A percentile compares a stretch with the other conserved stretches of the same genome.
phyloP scores from a whole-genome alignment of 495 filamentous ascomycete species.

The Daldinia bambusicola region DNA sequence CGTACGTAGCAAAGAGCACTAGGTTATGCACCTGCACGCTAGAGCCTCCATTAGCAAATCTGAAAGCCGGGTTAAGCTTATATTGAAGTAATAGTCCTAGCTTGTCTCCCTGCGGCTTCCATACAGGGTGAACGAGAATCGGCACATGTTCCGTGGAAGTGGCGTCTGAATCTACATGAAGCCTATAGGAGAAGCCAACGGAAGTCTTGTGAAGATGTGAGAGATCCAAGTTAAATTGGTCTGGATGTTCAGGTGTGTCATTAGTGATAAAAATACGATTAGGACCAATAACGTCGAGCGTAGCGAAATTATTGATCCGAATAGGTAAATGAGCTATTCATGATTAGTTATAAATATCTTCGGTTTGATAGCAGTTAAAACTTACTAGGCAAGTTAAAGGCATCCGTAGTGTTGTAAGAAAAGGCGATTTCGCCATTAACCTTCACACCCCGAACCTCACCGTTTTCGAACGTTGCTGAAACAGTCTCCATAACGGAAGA shows the following conservation, averaged over 20 bases:
- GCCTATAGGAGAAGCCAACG: conserved; percentile 93
- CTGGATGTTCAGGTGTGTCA: conserved; percentile 70
- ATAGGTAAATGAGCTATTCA: conserved; percentile 68
- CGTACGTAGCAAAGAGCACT: conserved; percentile 81
- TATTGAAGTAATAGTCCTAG: conserved; percentile 86
- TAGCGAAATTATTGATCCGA: conserved; percentile 87
- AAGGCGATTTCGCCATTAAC: conserved; percentile 93
- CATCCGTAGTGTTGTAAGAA: conserved; percentile 74
- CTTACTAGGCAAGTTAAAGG: conserved; percentile 53
- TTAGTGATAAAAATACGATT: conserved; percentile 89
- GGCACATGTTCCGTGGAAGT: conserved; percentile 66
- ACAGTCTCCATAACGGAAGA: conserved; percentile 93
- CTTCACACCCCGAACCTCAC: conserved; percentile 73
- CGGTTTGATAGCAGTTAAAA: neutral
- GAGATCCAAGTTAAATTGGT: conserved; percentile 82
- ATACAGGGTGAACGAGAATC: conserved; percentile 78
- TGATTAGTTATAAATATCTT: conserved; percentile 10
- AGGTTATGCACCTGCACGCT: conserved; percentile 80
- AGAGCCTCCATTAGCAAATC: conserved; percentile 43
- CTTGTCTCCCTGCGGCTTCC: conserved; percentile 85
- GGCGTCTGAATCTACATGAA: conserved; percentile 77
- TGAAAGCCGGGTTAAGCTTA: conserved; percentile 80
- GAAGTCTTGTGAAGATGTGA: conserved; percentile 75
- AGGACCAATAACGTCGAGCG: conserved; percentile 93
- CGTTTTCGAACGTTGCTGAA: conserved; percentile 82